Evolutionary conservation across 352 stramenopile species (phyloP).

Genomic region (Phytopythium delawarense): DNA sequence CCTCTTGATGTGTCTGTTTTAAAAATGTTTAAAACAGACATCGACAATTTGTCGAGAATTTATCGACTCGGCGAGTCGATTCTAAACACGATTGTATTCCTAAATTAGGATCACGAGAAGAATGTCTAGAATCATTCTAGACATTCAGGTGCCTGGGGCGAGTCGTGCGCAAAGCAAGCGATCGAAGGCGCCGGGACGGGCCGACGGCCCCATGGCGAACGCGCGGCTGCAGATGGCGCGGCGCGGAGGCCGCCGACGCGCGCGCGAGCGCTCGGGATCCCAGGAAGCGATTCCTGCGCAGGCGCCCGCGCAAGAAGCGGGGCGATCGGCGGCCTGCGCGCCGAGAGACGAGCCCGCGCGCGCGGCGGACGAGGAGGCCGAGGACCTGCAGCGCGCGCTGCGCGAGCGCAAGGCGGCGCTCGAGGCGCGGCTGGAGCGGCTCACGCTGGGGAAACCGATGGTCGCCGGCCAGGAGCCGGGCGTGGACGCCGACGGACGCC

Average conservation of each 20-base stretch:
- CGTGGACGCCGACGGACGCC: conserved; percentile 33
- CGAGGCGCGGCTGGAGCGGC: conserved; percentile 30
- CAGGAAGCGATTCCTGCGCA: conserved; percentile 11
- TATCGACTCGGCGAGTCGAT: too few relatives aligned
- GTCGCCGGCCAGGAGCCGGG: conserved; percentile 24
- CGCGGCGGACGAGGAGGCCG: conserved; percentile 9
- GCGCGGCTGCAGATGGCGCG: conserved; percentile 65
- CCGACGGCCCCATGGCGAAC: conserved; percentile 43
- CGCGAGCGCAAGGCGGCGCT: conserved; percentile 32
- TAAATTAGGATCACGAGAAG: too few relatives aligned
- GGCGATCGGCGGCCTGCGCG: conserved; percentile 10
- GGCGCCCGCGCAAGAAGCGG: conserved; percentile 16
- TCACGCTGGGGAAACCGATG: conserved; percentile 51
- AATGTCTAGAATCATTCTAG: too few relatives aligned
- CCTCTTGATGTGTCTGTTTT: too few relatives aligned
- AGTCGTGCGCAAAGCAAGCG: not conserved
- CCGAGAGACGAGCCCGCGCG: conserved; percentile 17
- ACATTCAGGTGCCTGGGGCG: not conserved
- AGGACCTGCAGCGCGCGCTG: conserved; percentile 32
- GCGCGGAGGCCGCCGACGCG: conserved; percentile 23
- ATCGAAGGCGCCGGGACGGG: not conserved
- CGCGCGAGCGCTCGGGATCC: conserved; percentile 16
- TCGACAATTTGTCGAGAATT: too few relatives aligned
- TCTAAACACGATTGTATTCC: too few relatives aligned
- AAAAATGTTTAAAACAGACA: too few relatives aligned